Conservation (phyloP, 2,329 filamentous ascomycete genomes). For the Graphilbum sp. region DNA sequence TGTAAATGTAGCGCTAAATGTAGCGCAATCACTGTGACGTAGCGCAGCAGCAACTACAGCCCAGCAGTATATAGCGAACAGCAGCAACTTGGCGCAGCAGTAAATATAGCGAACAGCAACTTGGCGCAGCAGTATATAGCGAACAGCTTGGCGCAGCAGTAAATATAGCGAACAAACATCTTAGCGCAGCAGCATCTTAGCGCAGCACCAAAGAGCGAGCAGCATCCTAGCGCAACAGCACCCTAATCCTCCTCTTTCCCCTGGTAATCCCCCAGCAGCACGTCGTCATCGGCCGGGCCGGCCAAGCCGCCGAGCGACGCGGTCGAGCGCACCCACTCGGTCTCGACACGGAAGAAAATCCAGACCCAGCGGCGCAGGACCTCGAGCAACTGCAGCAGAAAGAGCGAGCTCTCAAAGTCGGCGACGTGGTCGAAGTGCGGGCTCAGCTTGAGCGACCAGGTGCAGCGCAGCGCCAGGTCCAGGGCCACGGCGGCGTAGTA, state of each 20-base stretch:
- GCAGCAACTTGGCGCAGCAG: too few species aligned
- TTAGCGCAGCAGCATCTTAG: too few species aligned
- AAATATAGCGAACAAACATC: too few species aligned
- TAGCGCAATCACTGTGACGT: too few species aligned
- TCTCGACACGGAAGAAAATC: conserved; percentile 93
- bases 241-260: conserved; percentile 43
- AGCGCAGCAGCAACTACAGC: too few species aligned
- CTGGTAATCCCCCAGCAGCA: conserved; percentile 57
- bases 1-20: too few species aligned
- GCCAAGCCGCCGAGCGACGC: conserved; percentile 16
- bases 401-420: conserved; percentile 79
- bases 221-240: too few species aligned
- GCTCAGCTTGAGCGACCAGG: conserved; percentile 80
- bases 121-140: too few species aligned
- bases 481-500: conserved; percentile 72
- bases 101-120: too few species aligned
- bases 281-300: conserved; percentile 48
- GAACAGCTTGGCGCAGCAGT: too few species aligned
- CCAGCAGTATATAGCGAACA: too few species aligned
- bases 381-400: conserved; percentile 73
- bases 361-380: conserved; percentile 84
- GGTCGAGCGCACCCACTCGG: conserved; percentile 64
- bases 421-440: conserved; percentile 69
- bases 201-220: too few species aligned
- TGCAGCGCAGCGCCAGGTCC: conserved; percentile 71